Percentiles rank a stretch among this genome's conserved stretches.
These are phyloP conservation scores for Massospora cicadina DNA, from an alignment of 371 early-diverging fungal species.

Conservation along the genomic window DNA sequence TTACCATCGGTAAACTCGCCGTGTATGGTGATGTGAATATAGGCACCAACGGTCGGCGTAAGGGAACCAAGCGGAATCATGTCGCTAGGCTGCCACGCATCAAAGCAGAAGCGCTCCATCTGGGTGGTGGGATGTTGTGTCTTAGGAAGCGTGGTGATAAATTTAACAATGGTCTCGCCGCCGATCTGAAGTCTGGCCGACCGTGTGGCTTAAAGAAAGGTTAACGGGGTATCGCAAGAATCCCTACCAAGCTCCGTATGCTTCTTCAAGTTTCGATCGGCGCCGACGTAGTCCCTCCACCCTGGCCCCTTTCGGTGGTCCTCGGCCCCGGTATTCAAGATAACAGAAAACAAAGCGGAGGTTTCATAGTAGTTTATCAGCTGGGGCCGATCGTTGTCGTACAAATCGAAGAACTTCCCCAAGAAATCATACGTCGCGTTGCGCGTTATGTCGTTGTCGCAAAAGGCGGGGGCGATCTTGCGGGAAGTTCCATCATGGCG, in stretches of 20 bases:
- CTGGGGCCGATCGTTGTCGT: background rate
- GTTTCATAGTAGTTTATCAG: background rate
- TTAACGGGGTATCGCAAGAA: background rate
- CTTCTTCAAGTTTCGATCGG: background rate
- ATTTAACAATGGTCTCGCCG: background rate
- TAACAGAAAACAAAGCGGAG: background rate
- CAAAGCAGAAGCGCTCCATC: background rate
- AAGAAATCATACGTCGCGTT: background rate
- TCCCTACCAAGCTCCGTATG: background rate
- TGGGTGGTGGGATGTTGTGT: background rate
- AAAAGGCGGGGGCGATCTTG: background rate
- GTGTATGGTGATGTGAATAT: background rate
- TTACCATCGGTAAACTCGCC: conserved; percentile 8
- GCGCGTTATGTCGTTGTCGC: background rate
- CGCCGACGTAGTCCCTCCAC: background rate
- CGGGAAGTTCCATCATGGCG: background rate
- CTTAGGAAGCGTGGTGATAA: background rate
- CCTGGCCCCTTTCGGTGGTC: background rate
- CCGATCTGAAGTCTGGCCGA: background rate
- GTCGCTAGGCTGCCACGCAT: background rate
- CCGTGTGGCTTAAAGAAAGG: background rate
- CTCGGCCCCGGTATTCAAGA: background rate
- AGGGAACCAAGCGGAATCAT: background rate
- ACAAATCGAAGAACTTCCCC: background rate
- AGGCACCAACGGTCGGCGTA: background rate